Evolutionary conservation across 192 early-diverging fungal species (phyloP).

Genomic region (Radiomyces spectabilis): DNA sequence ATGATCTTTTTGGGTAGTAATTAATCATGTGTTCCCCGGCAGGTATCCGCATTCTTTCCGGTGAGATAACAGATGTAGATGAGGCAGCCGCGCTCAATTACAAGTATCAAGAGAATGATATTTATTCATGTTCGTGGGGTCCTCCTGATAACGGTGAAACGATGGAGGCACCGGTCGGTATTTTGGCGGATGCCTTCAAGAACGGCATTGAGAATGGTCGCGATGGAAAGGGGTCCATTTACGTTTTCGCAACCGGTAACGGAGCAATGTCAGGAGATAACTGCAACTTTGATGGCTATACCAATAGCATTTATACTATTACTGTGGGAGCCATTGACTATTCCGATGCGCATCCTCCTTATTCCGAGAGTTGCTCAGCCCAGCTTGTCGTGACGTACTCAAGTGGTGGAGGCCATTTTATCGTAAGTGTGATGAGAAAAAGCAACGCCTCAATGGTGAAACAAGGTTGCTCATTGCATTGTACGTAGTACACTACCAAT

Average conservation of each 20-base stretch:
- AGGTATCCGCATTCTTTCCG: slow-evolving; percentile 73
- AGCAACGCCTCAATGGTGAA: no score
- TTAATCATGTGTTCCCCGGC: background rate
- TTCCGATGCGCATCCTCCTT: slow-evolving; percentile 65
- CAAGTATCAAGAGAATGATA: slow-evolving; percentile 70
- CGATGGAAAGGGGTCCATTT: slow-evolving; percentile 74
- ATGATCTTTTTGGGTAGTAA: no score
- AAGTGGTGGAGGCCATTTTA: slow-evolving; percentile 61
- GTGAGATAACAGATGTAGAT: slow-evolving; percentile 68
- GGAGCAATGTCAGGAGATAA: slow-evolving; percentile 74
- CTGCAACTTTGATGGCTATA: slow-evolving; percentile 96
- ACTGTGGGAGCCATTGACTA: slow-evolving; percentile 87
- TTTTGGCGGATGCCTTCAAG: slow-evolving; percentile 66
- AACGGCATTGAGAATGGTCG: slow-evolving; percentile 71
- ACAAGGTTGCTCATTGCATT: no score
- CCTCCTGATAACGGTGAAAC: slow-evolving; percentile 72
- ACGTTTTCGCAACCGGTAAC: slow-evolving; percentile 93
- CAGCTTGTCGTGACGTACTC: slow-evolving; percentile 88
- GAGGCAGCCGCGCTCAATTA: slow-evolving; percentile 77
- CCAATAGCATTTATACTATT: slow-evolving; percentile 93
- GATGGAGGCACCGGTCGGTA: slow-evolving; percentile 66
- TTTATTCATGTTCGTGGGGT: slow-evolving; percentile 85
- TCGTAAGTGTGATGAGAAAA: slow-evolving; percentile 67
- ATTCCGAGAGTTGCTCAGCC: slow-evolving; percentile 86
- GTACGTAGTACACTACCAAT: slow-evolving; percentile 68